These are phyloP conservation scores for Clitopilus passeckerianus DNA, from an alignment of 768 basidiomycete genomes.

Conservation along the genomic window DNA sequence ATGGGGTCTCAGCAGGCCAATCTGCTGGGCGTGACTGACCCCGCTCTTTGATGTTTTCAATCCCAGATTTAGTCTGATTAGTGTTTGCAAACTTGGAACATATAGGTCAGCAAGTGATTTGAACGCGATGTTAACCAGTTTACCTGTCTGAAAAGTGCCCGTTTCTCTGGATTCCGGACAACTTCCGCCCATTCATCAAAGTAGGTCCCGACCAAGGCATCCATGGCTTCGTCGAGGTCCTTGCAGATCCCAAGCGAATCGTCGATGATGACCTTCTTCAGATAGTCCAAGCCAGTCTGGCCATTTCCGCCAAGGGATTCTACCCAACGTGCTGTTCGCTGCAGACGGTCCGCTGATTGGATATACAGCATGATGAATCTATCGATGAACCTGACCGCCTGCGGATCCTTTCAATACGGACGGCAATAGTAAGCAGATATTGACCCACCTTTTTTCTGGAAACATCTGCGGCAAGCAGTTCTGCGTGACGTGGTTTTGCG, in stretches of 20 bases:
- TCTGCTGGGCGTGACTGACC: slow-evolving; percentile 62
- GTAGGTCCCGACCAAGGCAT: slow-evolving; percentile 58
- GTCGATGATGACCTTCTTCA: slow-evolving; percentile 59
- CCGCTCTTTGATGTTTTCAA: slow-evolving; percentile 54
- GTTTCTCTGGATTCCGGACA: slow-evolving; percentile 31
- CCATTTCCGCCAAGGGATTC: slow-evolving; percentile 42
- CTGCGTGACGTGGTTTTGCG: slow-evolving; percentile 53
- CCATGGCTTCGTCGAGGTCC: slow-evolving; percentile 65
- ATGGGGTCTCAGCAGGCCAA: slow-evolving; percentile 56
- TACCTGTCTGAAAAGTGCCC: slow-evolving; percentile 13
- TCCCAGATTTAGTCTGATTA: slow-evolving; percentile 33
- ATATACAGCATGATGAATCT: slow-evolving; percentile 69
- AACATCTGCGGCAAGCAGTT: slow-evolving; percentile 63
- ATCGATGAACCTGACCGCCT: slow-evolving; percentile 58
- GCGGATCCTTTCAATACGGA: slow-evolving; percentile 18
- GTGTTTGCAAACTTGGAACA: slow-evolving; percentile 68
- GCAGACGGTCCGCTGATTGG: slow-evolving; percentile 64
- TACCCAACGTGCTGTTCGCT: slow-evolving; percentile 71
- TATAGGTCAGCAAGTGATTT: slow-evolving; percentile 38
- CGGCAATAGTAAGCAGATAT: neutral
- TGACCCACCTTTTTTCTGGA: slow-evolving; percentile 34
- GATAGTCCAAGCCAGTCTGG: slow-evolving; percentile 39
- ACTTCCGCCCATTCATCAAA: slow-evolving; percentile 68
- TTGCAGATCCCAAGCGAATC: slow-evolving; percentile 70
- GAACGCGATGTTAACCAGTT: neutral